Conservation (phyloP, 148 eudicot species). For the Silene conica region DNA sequence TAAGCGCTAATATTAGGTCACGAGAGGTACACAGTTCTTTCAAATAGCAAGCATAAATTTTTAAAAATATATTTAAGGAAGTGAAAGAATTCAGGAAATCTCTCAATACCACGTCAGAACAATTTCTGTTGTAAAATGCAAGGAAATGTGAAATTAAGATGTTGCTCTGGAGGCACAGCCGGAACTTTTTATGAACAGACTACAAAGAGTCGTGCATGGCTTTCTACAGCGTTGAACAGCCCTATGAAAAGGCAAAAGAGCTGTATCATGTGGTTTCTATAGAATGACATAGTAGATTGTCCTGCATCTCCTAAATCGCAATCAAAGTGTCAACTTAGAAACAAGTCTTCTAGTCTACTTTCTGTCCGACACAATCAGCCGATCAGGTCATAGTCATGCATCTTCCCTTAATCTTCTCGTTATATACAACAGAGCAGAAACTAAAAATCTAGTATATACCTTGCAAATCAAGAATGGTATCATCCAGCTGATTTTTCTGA, state of each 20-base stretch:
- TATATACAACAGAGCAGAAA: not conserved
- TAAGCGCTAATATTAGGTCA: not conserved
- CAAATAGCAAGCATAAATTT: not conserved
- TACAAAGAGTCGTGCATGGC: too few species aligned
- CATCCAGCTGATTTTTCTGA: slow-evolving; percentile 57
- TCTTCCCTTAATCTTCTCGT: not conserved
- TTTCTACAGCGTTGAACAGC: too few species aligned
- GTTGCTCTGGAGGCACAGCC: not conserved
- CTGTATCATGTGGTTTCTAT: too few species aligned
- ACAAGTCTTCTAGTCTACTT: too few species aligned
- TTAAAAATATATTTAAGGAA: not conserved
- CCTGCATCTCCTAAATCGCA: too few species aligned
- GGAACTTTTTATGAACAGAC: too few species aligned
- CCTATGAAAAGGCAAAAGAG: too few species aligned
- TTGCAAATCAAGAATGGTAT: slow-evolving; percentile 65
- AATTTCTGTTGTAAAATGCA: not conserved
- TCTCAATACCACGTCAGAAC: not conserved
- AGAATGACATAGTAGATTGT: too few species aligned
- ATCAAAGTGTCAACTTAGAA: too few species aligned
- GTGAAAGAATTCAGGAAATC: not conserved
- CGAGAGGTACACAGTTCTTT: not conserved
- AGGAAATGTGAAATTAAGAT: not conserved
- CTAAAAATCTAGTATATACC: slow-evolving; percentile 46
- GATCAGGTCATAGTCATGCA: too few species aligned
- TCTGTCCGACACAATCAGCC: not conserved